Conservation (phyloP, 257 asterid genomes). For the Fraxinus excelsior region DNA sequence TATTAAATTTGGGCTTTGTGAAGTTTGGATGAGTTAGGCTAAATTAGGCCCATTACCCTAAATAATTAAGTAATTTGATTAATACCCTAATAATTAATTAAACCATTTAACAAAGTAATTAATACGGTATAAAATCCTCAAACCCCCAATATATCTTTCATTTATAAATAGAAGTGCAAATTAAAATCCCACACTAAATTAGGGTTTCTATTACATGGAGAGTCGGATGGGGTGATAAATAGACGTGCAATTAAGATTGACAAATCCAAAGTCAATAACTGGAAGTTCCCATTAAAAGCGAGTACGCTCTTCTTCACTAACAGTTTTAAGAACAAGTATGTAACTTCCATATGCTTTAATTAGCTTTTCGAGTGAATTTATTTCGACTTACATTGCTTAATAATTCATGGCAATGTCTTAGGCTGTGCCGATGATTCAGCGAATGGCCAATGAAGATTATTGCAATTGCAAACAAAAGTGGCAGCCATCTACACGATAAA, state of each 20-base stretch:
- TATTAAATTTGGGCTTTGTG: no score
- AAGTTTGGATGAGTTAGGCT: no score
- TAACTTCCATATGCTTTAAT: not conserved
- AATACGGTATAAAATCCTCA: no score
- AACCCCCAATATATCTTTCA: no score
- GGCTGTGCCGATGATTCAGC: not conserved
- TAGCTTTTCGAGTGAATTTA: not conserved
- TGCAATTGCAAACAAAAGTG: not conserved
- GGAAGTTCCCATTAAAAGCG: not conserved
- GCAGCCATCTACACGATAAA: not conserved
- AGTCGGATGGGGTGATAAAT: not conserved
- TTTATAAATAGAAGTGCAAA: no score
- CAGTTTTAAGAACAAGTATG: not conserved
- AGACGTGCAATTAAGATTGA: not conserved
- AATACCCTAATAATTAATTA: no score
- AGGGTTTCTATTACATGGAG: not conserved
- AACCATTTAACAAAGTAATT: no score
- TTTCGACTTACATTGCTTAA: not conserved
- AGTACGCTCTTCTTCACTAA: not conserved
- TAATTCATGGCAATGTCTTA: not conserved
- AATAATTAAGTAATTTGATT: no score
- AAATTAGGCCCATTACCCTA: no score
- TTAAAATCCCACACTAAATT: not conserved
- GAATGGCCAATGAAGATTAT: not conserved
- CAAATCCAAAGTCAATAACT: not conserved